Evolutionary conservation across 371 early-diverging fungal species (phyloP).

Genomic region (Rhizopus stolonifer): DNA sequence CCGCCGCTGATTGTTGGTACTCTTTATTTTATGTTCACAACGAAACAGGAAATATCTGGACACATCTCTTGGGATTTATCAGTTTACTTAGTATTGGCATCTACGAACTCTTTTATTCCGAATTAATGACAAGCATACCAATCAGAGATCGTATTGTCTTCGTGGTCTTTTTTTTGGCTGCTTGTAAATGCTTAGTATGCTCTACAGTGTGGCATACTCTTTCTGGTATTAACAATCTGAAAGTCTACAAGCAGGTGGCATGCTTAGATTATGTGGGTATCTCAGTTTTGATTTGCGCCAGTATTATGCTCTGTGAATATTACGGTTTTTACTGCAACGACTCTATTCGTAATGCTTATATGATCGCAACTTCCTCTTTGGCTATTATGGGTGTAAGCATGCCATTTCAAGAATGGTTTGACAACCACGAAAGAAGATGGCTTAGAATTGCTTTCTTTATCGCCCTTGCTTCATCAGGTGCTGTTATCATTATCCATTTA

Average conservation of each 20-base stretch:
- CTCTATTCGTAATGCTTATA: slow-evolving; percentile 60
- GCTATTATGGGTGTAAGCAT: slow-evolving; percentile 44
- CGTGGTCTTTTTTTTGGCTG: slow-evolving; percentile 59
- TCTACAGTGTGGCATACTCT: slow-evolving; percentile 75
- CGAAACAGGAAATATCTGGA: slow-evolving; percentile 83
- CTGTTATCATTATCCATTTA: slow-evolving; percentile 65
- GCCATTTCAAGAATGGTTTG: slow-evolving; percentile 53
- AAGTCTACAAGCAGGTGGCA: slow-evolving; percentile 48
- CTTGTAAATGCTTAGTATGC: slow-evolving; percentile 70
- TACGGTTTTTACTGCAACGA: slow-evolving; percentile 77
- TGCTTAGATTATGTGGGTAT: slow-evolving; percentile 86
- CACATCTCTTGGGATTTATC: slow-evolving; percentile 75
- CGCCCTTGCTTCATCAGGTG: slow-evolving; percentile 61
- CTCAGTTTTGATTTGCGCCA: slow-evolving; percentile 68
- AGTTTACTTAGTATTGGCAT: slow-evolving; percentile 56
- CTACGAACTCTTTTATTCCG: slow-evolving; percentile 49
- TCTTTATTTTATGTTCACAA: slow-evolving; percentile 78
- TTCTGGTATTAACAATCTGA: slow-evolving; percentile 74
- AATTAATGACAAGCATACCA: slow-evolving; percentile 47
- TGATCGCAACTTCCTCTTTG: slow-evolving; percentile 51
- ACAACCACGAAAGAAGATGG: slow-evolving; percentile 42
- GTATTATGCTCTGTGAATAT: slow-evolving; percentile 62
- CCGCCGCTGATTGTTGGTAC: slow-evolving; percentile 63
- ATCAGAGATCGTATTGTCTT: slow-evolving; percentile 57
- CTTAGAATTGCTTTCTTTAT: slow-evolving; percentile 53